Evolutionary conservation across 345 rosid genomes (phyloP).

Genomic region (Ceriops tagal): DNA sequence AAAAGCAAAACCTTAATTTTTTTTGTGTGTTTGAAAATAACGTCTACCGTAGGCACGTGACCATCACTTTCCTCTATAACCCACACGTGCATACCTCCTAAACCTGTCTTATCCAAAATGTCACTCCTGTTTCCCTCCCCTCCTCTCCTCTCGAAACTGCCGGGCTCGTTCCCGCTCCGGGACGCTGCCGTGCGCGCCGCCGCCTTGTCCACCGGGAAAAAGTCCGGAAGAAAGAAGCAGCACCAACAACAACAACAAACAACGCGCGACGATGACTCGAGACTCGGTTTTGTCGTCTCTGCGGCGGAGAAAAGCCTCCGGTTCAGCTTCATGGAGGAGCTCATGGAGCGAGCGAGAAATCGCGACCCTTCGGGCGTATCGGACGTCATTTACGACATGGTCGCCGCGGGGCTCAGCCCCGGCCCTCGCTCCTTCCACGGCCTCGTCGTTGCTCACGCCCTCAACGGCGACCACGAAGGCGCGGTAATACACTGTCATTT

Average conservation of each 20-base stretch:
- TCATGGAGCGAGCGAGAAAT: slow-evolving; percentile 77
- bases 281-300: slow-evolving; percentile 11
- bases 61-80: not conserved
- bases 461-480: slow-evolving; percentile 78
- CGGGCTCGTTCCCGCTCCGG: not conserved
- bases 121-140: slow-evolving; percentile 1
- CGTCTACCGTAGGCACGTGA: slow-evolving; percentile 3
- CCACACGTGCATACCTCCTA: not conserved
- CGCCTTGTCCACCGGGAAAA: slow-evolving; percentile 2
- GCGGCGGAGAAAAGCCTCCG: slow-evolving; percentile 78
- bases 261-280: not conserved
- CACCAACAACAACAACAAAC: slow-evolving; percentile 1
- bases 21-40: not conserved
- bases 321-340: slow-evolving; percentile 84
- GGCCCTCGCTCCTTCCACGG: slow-evolving; percentile 97
- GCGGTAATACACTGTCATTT: slow-evolving; percentile 43
- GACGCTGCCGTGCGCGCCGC: slow-evolving; percentile 12
- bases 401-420: slow-evolving; percentile 87
- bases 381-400: slow-evolving; percentile 85
- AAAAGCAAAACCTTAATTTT: too few species aligned
- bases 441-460: slow-evolving; percentile 62
- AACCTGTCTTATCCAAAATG: slow-evolving; percentile 25
- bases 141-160: slow-evolving; percentile 13
- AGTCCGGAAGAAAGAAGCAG: slow-evolving; percentile 17
- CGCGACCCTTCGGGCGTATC: slow-evolving; percentile 61